Evolutionary conservation across 1,284 basidiomycete species (phyloP).

Genomic region (Leucoagaricus sp.): DNA sequence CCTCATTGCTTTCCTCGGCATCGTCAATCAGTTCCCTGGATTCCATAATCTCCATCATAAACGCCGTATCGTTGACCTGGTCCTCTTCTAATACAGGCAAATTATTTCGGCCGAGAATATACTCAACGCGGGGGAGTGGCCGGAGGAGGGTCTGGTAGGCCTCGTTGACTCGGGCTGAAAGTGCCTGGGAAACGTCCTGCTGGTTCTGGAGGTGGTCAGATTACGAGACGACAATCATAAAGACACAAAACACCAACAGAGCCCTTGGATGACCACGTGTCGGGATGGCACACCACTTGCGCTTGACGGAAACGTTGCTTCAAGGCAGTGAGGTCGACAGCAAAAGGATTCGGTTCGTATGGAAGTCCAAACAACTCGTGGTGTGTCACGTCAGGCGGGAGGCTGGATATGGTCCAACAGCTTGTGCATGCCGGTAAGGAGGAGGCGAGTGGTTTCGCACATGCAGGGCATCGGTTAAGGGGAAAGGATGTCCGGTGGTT

Average conservation of each 20-base stretch:
- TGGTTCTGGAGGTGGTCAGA: constrained; percentile 45
- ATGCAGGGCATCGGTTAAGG: constrained; percentile 52
- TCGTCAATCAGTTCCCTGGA: constrained; percentile 80
- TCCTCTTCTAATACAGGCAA: constrained; percentile 72
- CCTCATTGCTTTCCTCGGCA: constrained; percentile 49
- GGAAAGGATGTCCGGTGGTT: not conserved
- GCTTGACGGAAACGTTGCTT: constrained; percentile 64
- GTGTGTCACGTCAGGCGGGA: constrained; percentile 52
- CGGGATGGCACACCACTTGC: constrained; percentile 80
- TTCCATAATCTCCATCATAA: constrained; percentile 83
- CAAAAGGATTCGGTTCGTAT: constrained; percentile 64
- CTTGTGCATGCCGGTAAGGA: constrained; percentile 66
- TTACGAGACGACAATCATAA: constrained; percentile 16
- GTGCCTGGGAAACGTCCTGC: constrained; percentile 58
- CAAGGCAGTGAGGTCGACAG: constrained; percentile 54
- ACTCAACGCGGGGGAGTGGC: constrained; percentile 69
- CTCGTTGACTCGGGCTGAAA: constrained; percentile 75
- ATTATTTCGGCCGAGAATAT: constrained; percentile 69
- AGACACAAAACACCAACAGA: constrained; percentile 41
- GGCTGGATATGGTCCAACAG: constrained; percentile 63
- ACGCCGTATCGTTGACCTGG: constrained; percentile 67
- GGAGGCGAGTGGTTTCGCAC: constrained; percentile 56
- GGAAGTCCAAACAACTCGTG: constrained; percentile 66
- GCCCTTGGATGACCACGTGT: constrained; percentile 71
- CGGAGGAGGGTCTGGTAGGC: constrained; percentile 71